Conservation (phyloP, 352 stramenopile genomes). For the Phytophthora tubulina region DNA sequence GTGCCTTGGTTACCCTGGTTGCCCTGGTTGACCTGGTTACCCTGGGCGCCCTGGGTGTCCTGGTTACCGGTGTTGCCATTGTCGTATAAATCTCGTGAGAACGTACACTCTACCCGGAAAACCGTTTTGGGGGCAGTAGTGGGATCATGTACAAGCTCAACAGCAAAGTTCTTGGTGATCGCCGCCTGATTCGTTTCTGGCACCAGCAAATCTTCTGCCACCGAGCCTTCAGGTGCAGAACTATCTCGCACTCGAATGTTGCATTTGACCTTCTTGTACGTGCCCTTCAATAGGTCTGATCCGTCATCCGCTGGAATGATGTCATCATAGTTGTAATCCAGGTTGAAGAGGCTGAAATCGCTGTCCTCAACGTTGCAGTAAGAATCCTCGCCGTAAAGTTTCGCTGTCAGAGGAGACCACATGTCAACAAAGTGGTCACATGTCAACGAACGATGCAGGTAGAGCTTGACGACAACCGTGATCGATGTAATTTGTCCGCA, state of each 20-base stretch:
- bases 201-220: not conserved
- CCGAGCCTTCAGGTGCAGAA: not conserved
- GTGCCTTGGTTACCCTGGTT: not conserved
- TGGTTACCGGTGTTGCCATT: not conserved
- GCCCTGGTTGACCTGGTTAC: not conserved
- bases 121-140: slow-evolving; percentile 44
- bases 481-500: slow-evolving; percentile 41
- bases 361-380: slow-evolving; percentile 31
- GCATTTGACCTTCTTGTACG: slow-evolving; percentile 8
- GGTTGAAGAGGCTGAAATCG: slow-evolving; percentile 35
- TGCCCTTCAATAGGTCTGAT: slow-evolving; percentile 2
- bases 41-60: not conserved
- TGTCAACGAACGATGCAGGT: slow-evolving; percentile 39
- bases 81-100: slow-evolving; percentile 29
- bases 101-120: slow-evolving; percentile 51
- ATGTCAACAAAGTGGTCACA: slow-evolving; percentile 17
- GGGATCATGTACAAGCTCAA: slow-evolving; percentile 57
- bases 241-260: slow-evolving; percentile 17
- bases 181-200: not conserved
- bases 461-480: slow-evolving; percentile 51
- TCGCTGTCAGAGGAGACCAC: not conserved
- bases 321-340: slow-evolving; percentile 8
- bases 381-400: not conserved
- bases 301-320: slow-evolving; percentile 11
- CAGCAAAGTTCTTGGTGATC: slow-evolving; percentile 42